Base-by-base conservation (phyloP, 2,329 filamentous ascomycete species). In the Cadophora sp. region DNA sequence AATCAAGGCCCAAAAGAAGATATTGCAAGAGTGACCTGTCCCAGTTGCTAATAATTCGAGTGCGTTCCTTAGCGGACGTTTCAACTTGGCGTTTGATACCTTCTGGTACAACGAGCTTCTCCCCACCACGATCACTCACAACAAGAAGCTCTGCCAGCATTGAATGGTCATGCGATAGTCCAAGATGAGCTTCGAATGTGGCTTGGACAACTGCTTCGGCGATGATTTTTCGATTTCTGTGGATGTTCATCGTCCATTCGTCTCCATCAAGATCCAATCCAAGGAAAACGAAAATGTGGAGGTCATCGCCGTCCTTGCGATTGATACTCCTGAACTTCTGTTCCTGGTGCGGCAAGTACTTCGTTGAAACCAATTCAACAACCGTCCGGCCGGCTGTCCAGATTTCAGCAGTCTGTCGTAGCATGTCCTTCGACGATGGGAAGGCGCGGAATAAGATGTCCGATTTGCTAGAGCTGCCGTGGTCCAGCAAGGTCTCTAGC, bases 181-280 rank as follows among this genome's bases (percentile, higher is more conserved):
- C 71, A 24, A 74, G 50, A 27, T 64, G 56, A 55, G 69, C 66
- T 64, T 76, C 73, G 24, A 68, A 66, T 1, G 69, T 71, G 29
- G 70, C 68, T 31, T 73, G 69, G 0, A 76, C 59, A 12, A 76
- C 64, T 1, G 71, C 51, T 66, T 76, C 72, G 4, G 73, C 73
- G 48, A 71, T 64, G 62, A 72, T 67, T 27, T 65, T 66, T 56
- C 73, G 73, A 58, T 70, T 67, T 51, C 69, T 40, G 34, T 66
- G 67, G 24, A 70, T 64, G 46, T 71, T 67, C 27, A 72, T 27
- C 5, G 24, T 50, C 66, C 66, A 64, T 46, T 59, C 61, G 40
- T 64, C 61, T 26, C 61, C 61, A 16, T 53, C 66, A 4, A 60
- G 12, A 46, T 68, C 66, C 14, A 64, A 53, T 14, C 62, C 66